Conservation (phyloP, 768 basidiomycete genomes). For the Lepiota venenata region DNA sequence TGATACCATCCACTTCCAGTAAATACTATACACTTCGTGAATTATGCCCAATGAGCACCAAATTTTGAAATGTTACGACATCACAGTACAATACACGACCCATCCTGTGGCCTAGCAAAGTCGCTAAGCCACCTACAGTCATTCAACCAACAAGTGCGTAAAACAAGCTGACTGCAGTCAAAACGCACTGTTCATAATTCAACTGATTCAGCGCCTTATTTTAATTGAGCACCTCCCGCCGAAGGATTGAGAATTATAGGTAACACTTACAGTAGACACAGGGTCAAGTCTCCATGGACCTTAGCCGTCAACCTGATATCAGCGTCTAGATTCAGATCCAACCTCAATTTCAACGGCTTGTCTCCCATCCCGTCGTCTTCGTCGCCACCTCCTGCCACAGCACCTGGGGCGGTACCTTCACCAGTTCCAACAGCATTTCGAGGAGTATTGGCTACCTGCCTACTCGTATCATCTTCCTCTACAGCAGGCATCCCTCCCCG, state of each 20-base stretch:
- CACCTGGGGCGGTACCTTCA: background rate
- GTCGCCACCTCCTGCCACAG: background rate
- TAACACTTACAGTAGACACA: conserved; percentile 25
- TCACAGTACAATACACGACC: too few species aligned
- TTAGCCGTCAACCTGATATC: conserved; percentile 30
- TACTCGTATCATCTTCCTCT: conserved; percentile 16
- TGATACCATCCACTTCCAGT: too few species aligned
- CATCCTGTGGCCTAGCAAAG: too few species aligned
- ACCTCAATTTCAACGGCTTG: conserved; percentile 22
- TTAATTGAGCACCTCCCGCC: background rate
- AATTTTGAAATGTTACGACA: too few species aligned
- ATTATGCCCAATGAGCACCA: background rate
- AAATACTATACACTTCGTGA: background rate
- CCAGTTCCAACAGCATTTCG: background rate
- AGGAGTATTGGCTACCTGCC: background rate
- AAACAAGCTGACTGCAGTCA: too few species aligned
- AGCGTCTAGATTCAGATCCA: conserved; percentile 31
- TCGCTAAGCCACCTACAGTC: too few species aligned
- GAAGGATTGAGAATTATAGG: background rate
- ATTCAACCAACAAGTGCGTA: too few species aligned
- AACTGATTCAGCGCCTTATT: conserved; percentile 12
- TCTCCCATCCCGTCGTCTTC: conserved; percentile 8
- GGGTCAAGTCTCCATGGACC: conserved; percentile 30
- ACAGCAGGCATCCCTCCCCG: conserved; percentile 16
- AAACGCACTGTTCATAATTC: background rate